Base-by-base conservation (phyloP, 441 rosid species). In the Dalechampia spathulata region DNA sequence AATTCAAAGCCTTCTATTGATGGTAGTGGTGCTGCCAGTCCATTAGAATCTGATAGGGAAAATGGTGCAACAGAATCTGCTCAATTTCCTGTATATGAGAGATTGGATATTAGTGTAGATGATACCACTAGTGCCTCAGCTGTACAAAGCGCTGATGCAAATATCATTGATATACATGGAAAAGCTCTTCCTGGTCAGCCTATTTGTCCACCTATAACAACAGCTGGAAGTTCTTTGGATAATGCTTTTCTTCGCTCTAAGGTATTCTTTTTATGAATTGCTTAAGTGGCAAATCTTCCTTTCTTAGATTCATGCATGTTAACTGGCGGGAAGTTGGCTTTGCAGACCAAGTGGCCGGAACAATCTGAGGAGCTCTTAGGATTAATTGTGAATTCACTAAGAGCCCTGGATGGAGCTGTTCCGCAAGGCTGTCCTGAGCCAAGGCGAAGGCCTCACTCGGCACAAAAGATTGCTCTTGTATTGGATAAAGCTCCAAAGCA, bases 301-400 rank as follows among this genome's bases (percentile, higher is more conserved):
- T 49, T 28, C 22, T 49, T 41, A 10, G 4, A 49, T 59, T 57
- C 25, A 27, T 28, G 8, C 53, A 13, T 22, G 49, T 27, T 65
- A 61, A 72, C 69, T 60, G 19, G 51, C 63, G 63, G 68, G 58
- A 30, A 50, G 41, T 36, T 65, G 58, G 62, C 48, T 73, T 63
- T 72, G 54, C 83, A 90, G 99, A 78, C 96, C 55, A 90, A 90
- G 75, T 87, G 99, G 96, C 93, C 95, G 2, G 97, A 92, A 75
- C 97, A 93, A 73, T 93, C 97, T 36, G 97, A 87, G 82, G 99
- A 93, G 82, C 89, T 93, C 34, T 72, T 93, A 55, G 96, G 96
- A 71, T 75, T 93, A 75, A 93, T 93, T 69, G 89, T 93, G n/a
- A 89, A 93, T 71, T 93, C 97, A 50, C 78, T 93, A 62, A 82